phyloP scores from a whole-genome alignment of 331 rosid species.

The Rosa hybrid region DNA sequence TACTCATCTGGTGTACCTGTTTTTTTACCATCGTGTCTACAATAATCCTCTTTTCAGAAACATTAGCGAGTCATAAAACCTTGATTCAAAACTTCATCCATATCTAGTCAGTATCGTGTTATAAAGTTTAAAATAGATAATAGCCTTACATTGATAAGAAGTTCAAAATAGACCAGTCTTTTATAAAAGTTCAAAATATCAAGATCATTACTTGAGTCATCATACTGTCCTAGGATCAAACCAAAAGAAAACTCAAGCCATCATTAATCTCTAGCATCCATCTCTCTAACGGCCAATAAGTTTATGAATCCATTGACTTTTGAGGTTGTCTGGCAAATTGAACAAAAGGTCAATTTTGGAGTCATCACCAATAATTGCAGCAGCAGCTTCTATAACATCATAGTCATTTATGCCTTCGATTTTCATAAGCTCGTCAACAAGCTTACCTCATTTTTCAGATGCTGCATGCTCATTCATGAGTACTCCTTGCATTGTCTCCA shows the following conservation, averaged over 20 bases:
- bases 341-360: not conserved
- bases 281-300: not conserved
- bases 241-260: not conserved
- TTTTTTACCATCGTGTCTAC: no score
- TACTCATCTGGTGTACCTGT: no score
- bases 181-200: not conserved
- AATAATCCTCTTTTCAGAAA: no score
- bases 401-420: not conserved
- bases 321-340: not conserved
- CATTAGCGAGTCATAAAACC: no score
- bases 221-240: not conserved
- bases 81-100: no score
- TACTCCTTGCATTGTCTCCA: not conserved
- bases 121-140: no score
- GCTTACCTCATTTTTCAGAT: not conserved
- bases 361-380: not conserved
- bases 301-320: not conserved
- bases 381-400: not conserved
- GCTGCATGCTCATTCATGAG: not conserved
- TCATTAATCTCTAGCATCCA: not conserved
- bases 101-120: no score
- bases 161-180: no score
- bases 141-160: no score
- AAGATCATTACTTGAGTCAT: not conserved
- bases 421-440: not conserved